Evolutionary conservation across 1,284 basidiomycete genomes (phyloP), one percentile per base, ranked within the genome.

Genomic region (Pholiota adiposa): DNA sequence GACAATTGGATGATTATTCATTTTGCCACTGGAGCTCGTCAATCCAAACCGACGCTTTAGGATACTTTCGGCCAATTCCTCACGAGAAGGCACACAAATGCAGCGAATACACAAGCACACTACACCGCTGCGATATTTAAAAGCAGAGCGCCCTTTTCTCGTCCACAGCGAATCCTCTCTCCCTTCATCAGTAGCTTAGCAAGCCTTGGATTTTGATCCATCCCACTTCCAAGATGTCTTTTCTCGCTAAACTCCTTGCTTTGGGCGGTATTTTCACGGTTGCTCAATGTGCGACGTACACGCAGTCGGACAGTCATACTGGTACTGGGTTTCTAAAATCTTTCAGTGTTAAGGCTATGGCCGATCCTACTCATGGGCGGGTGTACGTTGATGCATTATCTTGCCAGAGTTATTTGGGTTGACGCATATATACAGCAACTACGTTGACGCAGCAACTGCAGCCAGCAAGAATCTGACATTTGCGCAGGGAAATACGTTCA

Each of bases 291-390:
- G 70, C 73, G 18, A 77, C 73, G 3, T 86, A 85, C 67, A 58
- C 63, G 4, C 68, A 79, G 51, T 72, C 75, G 23, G 81, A 85
- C 62, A 79, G 74, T 49, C 76, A 79, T 64, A 72, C 79, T 36
- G 86, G 86, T 16, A 57, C 67, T n/a, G 75, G 70, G 2, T 87
- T 88, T 70, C 76, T 83, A 61, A 67, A 75, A 27, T 71, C 76
- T 2, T 88, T 87, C 69, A 71, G 73, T 14, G 82, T 79, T 63
- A 64, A 84, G 64, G 79, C 82, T 21, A 82, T 84, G 54, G 51
- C 78, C 4, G 87, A 88, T 67, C 86, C 87, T 1, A 86, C 87
- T 5, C 75, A 84, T 64, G 86, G 87, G 25, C 77, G 85, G 63
- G 87, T 89, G 86, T 87, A 70, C 71, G 83, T 70, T 21, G 12